Evolutionary conservation across 441 rosid species (phyloP).

Genomic region (Manihot esculenta): DNA sequence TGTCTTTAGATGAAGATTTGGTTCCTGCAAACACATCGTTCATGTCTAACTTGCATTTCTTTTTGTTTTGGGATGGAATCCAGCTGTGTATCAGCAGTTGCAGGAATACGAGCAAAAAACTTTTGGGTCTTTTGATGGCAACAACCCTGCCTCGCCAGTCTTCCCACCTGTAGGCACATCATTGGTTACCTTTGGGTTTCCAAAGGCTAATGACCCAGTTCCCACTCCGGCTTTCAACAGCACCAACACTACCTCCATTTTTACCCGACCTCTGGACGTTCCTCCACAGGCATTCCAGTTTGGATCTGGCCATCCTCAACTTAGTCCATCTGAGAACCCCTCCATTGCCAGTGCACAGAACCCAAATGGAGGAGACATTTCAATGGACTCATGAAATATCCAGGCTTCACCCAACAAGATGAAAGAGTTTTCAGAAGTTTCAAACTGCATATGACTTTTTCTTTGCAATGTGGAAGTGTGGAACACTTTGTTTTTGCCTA

Average conservation of each 20-base stretch:
- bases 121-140: constrained; percentile 36
- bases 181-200: constrained; percentile 57
- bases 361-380: constrained; percentile 48
- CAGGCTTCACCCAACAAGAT: background rate
- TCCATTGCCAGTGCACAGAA: constrained; percentile 27
- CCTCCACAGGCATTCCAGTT: constrained; percentile 64
- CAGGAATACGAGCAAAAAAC: constrained; percentile 52
- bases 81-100: constrained; percentile 56
- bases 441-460: constrained; percentile 20
- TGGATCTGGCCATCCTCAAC: constrained; percentile 51
- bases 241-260: constrained; percentile 49
- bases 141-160: constrained; percentile 26
- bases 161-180: constrained; percentile 30
- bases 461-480: constrained; percentile 13
- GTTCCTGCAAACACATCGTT: background rate
- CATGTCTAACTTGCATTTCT: background rate
- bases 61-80: constrained; percentile 8
- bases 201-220: constrained; percentile 43
- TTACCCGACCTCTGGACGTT: constrained; percentile 43
- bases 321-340: constrained; percentile 24
- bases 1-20: background rate
- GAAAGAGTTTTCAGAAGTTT: constrained; percentile 17
- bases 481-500: constrained; percentile 1
- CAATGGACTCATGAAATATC: constrained; percentile 61
- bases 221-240: constrained; percentile 50